Evolutionary conservation across 352 stramenopile species (phyloP), one percentile per base, ranked within the genome.

Genomic region (Phytophthora ohioensis): DNA sequence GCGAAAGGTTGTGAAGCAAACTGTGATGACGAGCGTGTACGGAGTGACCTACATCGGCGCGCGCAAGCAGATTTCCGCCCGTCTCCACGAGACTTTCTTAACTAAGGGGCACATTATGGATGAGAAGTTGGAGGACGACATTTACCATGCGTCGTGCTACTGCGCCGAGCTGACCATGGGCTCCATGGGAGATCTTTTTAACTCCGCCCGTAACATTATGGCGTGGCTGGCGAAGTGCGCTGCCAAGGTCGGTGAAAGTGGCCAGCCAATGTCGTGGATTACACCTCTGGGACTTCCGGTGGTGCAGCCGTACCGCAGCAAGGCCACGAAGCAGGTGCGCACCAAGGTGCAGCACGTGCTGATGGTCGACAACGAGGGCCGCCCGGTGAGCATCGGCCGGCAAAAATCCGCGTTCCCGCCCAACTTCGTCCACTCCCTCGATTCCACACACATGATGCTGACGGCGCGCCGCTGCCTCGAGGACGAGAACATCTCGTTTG

Each of bases 21-120:
- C 98, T 45, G 98, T 99, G 1, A 99, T 99, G 98, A 99, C 98
- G 30, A 99, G 94, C 64, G 98, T 99, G 34, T 99, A 99, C 70
- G 98, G 98, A 60, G 98, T 99, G 30, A 99, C 98, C 8, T 99
- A 98, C 73, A 98, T 99, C 63, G 98, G 98, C n/a, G 98, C 98
- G 11, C 90, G 97, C 15, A 94, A 98, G 71, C 98, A 99, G 91
- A 99, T 99, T 69, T 91, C 96, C 67, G 95, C 96, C 47, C 98
- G 98, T 62, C 90, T 99, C 46, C 87, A 98, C 76, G 96, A 99
- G 63, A 85, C 84, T 30, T 92, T 96, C 57, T 49, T 97, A 10
- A 89, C 86, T 3, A 90, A 95, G 61, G 87, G 82, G 13, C 76
- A 91, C 54, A 75, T 94, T 53, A 84, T 94, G 76, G 82, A 88